These are phyloP conservation scores for Yamadazyma songkhlaensis DNA, from an alignment of 1,139 yeast species.

Conservation along the genomic window DNA sequence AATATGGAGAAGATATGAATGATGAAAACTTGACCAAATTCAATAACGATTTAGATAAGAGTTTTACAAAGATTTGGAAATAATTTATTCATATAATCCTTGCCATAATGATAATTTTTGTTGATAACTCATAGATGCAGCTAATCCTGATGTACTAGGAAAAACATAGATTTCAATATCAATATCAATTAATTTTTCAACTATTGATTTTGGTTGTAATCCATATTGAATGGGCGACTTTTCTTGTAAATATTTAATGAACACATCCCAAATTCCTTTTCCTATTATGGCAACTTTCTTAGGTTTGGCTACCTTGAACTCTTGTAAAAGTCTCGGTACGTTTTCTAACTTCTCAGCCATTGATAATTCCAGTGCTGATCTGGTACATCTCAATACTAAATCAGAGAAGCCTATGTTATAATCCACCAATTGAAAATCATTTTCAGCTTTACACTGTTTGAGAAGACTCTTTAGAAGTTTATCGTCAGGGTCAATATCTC, in stretches of 20 bases:
- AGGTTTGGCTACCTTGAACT: conserved; percentile 39
- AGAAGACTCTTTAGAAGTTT: conserved; percentile 40
- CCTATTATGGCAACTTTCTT: conserved; percentile 60
- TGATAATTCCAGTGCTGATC: conserved; percentile 54
- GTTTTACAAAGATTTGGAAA: conserved; percentile 37
- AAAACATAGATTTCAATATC: conserved; percentile 46
- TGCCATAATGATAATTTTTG: conserved; percentile 53
- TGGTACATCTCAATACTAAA: conserved; percentile 63
- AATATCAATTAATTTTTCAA: conserved; percentile 10
- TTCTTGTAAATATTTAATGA: conserved; percentile 37
- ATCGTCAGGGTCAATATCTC: conserved; percentile 38
- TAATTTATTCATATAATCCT: conserved; percentile 14
- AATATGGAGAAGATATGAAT: conserved; percentile 30
- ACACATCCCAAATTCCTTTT: conserved; percentile 74
- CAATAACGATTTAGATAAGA: conserved; percentile 30
- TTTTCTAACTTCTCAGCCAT: conserved; percentile 51
- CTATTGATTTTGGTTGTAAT: conserved; percentile 25
- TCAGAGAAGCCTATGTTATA: conserved; percentile 70
- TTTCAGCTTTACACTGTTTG: conserved; percentile 47
- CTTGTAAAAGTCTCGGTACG: conserved; percentile 51
- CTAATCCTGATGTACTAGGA: conserved; percentile 80
- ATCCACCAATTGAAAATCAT: conserved; percentile 46
- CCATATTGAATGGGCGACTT: conserved; percentile 52
- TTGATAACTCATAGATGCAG: conserved; percentile 45
- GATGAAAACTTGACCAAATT: conserved; percentile 27